Conservation (phyloP, 148 eudicot species). For the Limonium bicolor region DNA sequence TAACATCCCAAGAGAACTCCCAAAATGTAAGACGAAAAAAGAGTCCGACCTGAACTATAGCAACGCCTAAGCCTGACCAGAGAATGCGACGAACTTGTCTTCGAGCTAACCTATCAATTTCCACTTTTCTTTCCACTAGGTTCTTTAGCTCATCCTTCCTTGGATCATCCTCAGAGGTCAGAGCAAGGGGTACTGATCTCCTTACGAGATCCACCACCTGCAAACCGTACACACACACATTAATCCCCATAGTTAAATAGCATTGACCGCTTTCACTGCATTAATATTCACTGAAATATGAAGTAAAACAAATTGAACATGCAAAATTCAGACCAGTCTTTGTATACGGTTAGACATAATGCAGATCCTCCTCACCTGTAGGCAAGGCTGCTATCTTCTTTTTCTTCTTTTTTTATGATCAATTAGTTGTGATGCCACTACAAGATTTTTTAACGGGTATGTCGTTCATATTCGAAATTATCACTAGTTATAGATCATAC, state of each 20-base stretch:
- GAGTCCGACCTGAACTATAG: constrained; percentile 51
- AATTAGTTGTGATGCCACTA: too few relatives aligned
- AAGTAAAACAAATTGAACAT: too few relatives aligned
- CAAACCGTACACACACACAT: neutral
- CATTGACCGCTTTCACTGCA: too few relatives aligned
- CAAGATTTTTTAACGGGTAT: too few relatives aligned
- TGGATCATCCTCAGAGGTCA: constrained; percentile 79
- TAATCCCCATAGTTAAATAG: neutral
- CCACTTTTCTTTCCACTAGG: constrained; percentile 50
- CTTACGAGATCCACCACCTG: constrained; percentile 89
- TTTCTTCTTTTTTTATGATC: too few relatives aligned
- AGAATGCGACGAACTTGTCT: constrained; percentile 69
- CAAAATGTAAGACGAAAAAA: constrained; percentile 91
- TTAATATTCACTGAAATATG: too few relatives aligned
- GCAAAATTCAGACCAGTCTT: too few relatives aligned
- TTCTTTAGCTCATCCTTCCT: constrained; percentile 47
- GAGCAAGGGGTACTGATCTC: constrained; percentile 77
- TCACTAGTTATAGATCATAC: too few relatives aligned
- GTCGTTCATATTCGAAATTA: too few relatives aligned
- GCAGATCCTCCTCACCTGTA: too few relatives aligned
- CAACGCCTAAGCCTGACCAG: constrained; percentile 69
- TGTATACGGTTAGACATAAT: too few relatives aligned
- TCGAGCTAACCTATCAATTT: constrained; percentile 67
- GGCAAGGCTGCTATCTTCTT: too few relatives aligned
- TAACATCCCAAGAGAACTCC: constrained; percentile 98